A percentile compares a stretch with the other conserved stretches of the same genome.
Conservation (phyloP, 179 eudicot species). For the Corrigiola litoralis region DNA sequence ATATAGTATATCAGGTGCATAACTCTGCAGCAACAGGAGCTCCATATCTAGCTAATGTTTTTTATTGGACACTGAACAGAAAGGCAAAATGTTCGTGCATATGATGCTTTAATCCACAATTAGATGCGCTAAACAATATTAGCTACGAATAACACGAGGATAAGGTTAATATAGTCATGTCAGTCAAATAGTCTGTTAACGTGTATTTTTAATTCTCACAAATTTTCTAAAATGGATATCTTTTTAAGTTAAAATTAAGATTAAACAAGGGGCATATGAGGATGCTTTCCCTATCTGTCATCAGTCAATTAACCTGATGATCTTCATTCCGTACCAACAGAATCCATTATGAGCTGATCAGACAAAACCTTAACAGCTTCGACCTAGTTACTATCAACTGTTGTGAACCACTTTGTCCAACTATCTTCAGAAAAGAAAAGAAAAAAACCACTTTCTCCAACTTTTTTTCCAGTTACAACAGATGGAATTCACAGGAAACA, state of each 20-base stretch:
- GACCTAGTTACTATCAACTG: not conserved
- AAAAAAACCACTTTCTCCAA: no score
- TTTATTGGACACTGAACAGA: not conserved
- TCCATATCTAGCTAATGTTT: not conserved
- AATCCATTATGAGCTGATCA: not conserved
- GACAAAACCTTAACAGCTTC: not conserved
- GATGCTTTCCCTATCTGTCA: not conserved
- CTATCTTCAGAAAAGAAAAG: no score
- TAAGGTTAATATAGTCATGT: not conserved
- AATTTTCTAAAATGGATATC: not conserved
- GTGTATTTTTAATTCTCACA: no score
- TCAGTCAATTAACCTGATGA: not conserved
- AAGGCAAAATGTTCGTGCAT: not conserved
- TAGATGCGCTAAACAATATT: not conserved
- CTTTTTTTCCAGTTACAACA: no score
- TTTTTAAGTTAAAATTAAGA: no score
- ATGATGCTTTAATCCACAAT: slow-evolving; percentile 6
- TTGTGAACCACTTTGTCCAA: no score
- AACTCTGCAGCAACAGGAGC: not conserved
- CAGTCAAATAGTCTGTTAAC: no score
- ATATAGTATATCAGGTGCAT: no score
- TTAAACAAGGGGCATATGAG: not conserved
- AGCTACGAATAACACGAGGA: not conserved
- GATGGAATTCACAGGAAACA: slow-evolving; percentile 3
- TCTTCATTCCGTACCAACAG: not conserved